Percentiles rank a stretch among this genome's conserved stretches.
These are phyloP conservation scores for Trichosporon faecale DNA, from an alignment of 1,284 basidiomycete genomes.

Conservation along the genomic window DNA sequence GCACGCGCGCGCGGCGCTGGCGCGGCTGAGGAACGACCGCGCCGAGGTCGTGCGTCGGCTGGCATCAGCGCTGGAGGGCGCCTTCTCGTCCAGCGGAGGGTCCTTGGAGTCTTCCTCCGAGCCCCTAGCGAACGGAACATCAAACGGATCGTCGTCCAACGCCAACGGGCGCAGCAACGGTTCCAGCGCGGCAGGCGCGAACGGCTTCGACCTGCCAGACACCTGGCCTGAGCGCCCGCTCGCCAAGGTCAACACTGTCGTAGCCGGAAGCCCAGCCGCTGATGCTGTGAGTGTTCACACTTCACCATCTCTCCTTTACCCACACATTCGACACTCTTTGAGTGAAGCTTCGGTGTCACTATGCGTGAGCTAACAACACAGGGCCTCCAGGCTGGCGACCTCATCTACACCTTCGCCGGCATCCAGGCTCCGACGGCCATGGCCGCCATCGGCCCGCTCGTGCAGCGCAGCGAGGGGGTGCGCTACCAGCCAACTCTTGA, in stretches of 20 bases:
- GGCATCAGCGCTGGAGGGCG: constrained; percentile 62
- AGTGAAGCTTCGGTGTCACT: not conserved
- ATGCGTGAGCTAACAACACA: constrained; percentile 41
- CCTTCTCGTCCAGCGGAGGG: constrained; percentile 44
- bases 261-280: constrained; percentile 71
- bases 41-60: constrained; percentile 64
- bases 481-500: constrained; percentile 32
- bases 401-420: constrained; percentile 68
- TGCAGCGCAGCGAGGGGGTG: constrained; percentile 70
- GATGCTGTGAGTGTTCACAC: constrained; percentile 64
- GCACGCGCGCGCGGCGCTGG: constrained; percentile 56
- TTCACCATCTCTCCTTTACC: constrained; percentile 10
- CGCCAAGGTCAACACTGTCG: constrained; percentile 73
- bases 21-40: constrained; percentile 68
- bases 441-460: constrained; percentile 67
- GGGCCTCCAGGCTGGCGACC: constrained; percentile 68
- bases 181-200: not conserved
- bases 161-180: constrained; percentile 18
- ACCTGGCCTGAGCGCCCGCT: constrained; percentile 54
- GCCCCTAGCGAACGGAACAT: constrained; percentile 8
- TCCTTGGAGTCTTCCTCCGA: not conserved
- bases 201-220: constrained; percentile 16
- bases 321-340: not conserved
- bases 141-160: constrained; percentile 5
- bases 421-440: constrained; percentile 57